Percentiles rank a stretch among this genome's conserved stretches.
These are phyloP conservation scores for Lycium barbarum DNA, from an alignment of 257 asterid genomes.

Conservation along the genomic window DNA sequence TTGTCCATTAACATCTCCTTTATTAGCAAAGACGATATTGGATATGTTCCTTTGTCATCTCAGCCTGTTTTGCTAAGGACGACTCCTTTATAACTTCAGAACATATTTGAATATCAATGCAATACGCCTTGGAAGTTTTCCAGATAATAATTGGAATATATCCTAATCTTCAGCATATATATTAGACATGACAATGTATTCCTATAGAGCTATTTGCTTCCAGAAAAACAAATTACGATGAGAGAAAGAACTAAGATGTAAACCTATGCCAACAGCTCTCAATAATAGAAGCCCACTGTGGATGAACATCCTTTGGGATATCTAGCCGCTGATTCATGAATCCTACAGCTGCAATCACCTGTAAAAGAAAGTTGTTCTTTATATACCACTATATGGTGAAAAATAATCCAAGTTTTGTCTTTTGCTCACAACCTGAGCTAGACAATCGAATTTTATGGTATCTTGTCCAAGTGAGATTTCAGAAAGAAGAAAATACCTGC, in stretches of 20 bases:
- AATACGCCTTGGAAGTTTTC: not conserved
- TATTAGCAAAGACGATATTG: not conserved
- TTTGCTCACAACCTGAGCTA: no score
- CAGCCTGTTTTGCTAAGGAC: not conserved
- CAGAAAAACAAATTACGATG: not conserved
- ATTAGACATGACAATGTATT: not conserved
- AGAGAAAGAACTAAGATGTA: slow-evolving; percentile 26
- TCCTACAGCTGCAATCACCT: slow-evolving; percentile 98
- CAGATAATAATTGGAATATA: not conserved
- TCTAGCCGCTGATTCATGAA: slow-evolving; percentile 92
- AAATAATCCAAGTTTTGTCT: not conserved
- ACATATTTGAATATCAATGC: not conserved
- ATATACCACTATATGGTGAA: not conserved
- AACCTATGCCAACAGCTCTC: slow-evolving; percentile 93
- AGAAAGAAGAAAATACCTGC: no score
- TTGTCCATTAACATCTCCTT: not conserved
- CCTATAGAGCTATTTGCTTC: slow-evolving; percentile 12
- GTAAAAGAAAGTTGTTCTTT: slow-evolving; percentile 29
- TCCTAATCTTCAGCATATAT: not conserved
- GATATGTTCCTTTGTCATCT: not conserved
- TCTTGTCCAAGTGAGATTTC: no score
- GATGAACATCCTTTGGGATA: slow-evolving; percentile 73
- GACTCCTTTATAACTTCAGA: not conserved
- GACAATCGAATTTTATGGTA: no score
- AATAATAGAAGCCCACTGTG: slow-evolving; percentile 79